Percentiles rank a stretch among this genome's conserved stretches.
Conservation (phyloP, 768 basidiomycete species). For the Obba rivulosa region DNA sequence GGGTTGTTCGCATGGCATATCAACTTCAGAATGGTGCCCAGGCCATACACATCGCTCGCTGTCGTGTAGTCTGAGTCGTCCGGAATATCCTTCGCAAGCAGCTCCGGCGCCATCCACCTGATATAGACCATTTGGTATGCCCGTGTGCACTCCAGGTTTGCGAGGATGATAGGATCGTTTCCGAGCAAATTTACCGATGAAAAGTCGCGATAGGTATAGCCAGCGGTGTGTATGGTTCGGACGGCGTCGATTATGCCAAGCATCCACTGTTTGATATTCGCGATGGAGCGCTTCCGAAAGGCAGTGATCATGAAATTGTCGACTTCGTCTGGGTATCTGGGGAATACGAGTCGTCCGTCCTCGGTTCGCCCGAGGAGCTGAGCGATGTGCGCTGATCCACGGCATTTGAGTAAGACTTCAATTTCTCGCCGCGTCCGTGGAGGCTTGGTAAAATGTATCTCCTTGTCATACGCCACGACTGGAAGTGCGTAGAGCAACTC, state of each 20-base stretch:
- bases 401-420: background rate
- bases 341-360: background rate
- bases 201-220: background rate
- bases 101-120: background rate
- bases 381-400: background rate
- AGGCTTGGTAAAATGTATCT: background rate
- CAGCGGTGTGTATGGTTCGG: background rate
- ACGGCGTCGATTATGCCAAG: background rate
- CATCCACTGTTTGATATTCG: background rate
- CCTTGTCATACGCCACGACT: background rate
- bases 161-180: background rate
- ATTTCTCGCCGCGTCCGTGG: background rate
- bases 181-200: background rate
- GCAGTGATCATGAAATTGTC: background rate
- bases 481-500: background rate
- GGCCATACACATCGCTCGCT: background rate
- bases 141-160: background rate
- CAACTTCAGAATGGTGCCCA: background rate
- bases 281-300: background rate
- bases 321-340: background rate
- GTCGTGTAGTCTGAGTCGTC: background rate
- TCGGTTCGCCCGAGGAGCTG: background rate
- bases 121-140: background rate
- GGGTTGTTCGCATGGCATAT: background rate
- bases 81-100: background rate